Base-by-base conservation (phyloP, 2,329 filamentous ascomycete species). In the Cercospora sojina region DNA sequence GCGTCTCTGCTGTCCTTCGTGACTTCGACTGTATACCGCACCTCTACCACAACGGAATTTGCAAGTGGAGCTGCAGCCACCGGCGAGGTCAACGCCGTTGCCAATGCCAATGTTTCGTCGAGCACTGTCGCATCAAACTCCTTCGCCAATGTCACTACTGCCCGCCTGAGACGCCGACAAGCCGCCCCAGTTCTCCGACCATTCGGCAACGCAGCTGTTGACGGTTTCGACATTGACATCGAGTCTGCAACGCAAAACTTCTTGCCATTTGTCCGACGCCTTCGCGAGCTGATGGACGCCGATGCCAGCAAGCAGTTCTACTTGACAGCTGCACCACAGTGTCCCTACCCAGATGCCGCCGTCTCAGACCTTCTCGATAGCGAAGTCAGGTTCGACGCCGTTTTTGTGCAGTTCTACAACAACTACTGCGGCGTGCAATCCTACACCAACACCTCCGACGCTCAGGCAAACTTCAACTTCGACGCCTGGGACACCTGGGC, bases 161-260 rank as follows among this genome's bases (percentile, higher is more conserved):
- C 60, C 23, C 47, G 60, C 12, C 16, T 25, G 18, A 25, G 27
- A 23, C 58, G 38, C 58, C 58, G 58, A 8, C 58, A 60, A 55
- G 49, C 35, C 12, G 29, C 41, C 7, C 32, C 43, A 5, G 80
- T 80, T 7, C 82, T 86, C 64, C 86, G 91, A 8, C 90, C 90
- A 1, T 92, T 92, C 75, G 88, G 88, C 62, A 78, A 79, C 12
- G 86, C 87, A 9, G 81, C 86, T 3, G 79, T 93, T 49, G 89
- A 93, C 75, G 91, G 91, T 4, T 92, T 93, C 76, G 90, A 93
- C 78, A 87, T 92, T 69, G 90, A 93, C 76, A 88, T 92, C 68
- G 90, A 92, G 79, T 81, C 85, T 4, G 77, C 78, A 2, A 84
- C 85, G 13, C 77, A 77, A 57, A 88, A 91, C 78, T 87, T 90